Evolutionary conservation across 2,329 filamentous ascomycete species (phyloP), one percentile per base, ranked within the genome.

Genomic region (Bipolaris cookei): DNA sequence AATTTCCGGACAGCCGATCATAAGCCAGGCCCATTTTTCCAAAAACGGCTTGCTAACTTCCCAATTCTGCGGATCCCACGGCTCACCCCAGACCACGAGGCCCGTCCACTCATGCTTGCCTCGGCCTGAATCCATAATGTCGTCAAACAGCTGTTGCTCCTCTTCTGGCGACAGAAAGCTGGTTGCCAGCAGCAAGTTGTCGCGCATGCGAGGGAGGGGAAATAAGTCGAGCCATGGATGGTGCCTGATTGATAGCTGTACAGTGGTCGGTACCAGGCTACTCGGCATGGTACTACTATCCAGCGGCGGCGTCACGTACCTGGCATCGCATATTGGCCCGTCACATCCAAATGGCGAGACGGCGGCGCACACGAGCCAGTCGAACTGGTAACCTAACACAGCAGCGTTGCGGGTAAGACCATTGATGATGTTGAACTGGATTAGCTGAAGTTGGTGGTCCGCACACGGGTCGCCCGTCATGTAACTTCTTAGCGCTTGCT

Each of bases 61-160:
- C 83, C 82, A 85, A 8, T 75, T 78, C 0, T 59, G 57, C 2
- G 72, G 53, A 34, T 83, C 75, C 71, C 77, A 80, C 0, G 82
- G 73, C 5, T 82, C 78, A 0, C 81, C 80, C 83, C 82, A 84
- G 1, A 83, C 79, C 11, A 84, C 70, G 1, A 84, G 39, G 1
- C 51, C 47, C 10, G 54, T 47, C 13, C 49, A 14, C 28, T 54
- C 45, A 1, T 35, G 43, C 21, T 54, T 50, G 14, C 37, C 14
- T 20, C 59, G 54, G 6, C 21, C 37, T 8, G 54, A 59, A 13
- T 65, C 55, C 18, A 54, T 62, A 4, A 64, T 30, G 20, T 68
- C 65, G 51, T 54, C 52, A 21, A 62, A 67, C 7, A 66, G 44
- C 20, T 65, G 61, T 16, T 67, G 62, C 49, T 68, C 67, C 32